Conservation (phyloP, 2,329 filamentous ascomycete species). For the Aquanectria penicillioides region DNA sequence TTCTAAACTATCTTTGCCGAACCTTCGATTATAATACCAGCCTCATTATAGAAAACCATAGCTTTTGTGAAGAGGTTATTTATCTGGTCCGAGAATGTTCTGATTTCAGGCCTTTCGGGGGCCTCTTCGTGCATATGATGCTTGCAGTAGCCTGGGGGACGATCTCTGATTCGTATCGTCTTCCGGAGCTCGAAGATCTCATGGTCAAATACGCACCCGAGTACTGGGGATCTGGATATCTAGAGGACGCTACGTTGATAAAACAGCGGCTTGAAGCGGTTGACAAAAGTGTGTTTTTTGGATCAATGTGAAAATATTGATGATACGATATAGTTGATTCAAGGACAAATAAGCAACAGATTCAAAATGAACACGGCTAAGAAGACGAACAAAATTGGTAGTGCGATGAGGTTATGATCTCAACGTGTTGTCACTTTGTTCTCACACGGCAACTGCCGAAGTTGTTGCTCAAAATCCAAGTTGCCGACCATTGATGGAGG, state of each 20-base stretch:
- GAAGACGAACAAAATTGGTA: too few relatives aligned
- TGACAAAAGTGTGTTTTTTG: too few relatives aligned
- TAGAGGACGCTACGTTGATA: not conserved
- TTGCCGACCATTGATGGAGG: too few relatives aligned
- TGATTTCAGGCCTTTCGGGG: constrained; percentile 21
- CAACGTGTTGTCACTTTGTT: too few relatives aligned
- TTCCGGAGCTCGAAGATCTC: constrained; percentile 14
- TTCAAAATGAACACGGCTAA: too few relatives aligned
- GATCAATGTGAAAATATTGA: too few relatives aligned
- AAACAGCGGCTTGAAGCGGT: not conserved
- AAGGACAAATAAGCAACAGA: too few relatives aligned
- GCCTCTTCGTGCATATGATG: constrained; percentile 20
- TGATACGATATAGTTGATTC: too few relatives aligned
- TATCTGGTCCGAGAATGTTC: constrained; percentile 1
- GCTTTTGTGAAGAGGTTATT: constrained; percentile 12
- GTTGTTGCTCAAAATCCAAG: too few relatives aligned
- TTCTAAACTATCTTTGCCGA: constrained; percentile 11
- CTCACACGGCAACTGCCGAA: too few relatives aligned
- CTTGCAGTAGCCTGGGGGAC: constrained; percentile 23
- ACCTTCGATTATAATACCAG: constrained; percentile 6
- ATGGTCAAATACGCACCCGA: not conserved
- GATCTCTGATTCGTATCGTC: constrained; percentile 19
- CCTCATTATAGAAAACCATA: not conserved
- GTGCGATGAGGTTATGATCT: too few relatives aligned
- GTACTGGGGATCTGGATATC: not conserved